Evolutionary conservation across 1,139 yeast genomes (phyloP).

Genomic region (Lodderomyces parapsilosis): DNA sequence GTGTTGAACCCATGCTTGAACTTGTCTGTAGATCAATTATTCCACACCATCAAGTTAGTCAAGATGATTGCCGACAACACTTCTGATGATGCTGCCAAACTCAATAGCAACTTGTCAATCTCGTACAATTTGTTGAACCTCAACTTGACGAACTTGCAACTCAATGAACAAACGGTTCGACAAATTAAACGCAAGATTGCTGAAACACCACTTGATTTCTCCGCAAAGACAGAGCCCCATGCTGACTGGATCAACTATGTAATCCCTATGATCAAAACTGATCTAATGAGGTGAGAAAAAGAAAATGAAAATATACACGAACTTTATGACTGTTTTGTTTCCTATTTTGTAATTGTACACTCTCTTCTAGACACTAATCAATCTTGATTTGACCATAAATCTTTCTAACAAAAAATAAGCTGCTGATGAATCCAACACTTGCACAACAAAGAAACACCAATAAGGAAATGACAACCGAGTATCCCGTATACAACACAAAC

Average conservation of each 20-base stretch:
- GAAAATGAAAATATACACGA: no score
- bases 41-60: conserved; percentile 35
- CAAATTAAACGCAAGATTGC: conserved; percentile 27
- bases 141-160: conserved; percentile 19
- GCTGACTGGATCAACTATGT: conserved; percentile 29
- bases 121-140: conserved; percentile 34
- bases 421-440: conserved; percentile 77
- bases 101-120: conserved; percentile 39
- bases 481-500: conserved; percentile 79
- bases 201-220: conserved; percentile 29
- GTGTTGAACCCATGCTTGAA: conserved; percentile 35
- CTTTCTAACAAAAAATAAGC: conserved; percentile 70
- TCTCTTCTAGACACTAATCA: conserved; percentile 38
- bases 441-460: conserved; percentile 84
- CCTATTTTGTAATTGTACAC: neutral
- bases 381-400: conserved; percentile 86
- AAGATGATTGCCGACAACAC: conserved; percentile 37
- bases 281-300: conserved; percentile 17
- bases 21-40: conserved; percentile 33
- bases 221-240: conserved; percentile 7
- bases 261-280: neutral
- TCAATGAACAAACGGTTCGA: conserved; percentile 25
- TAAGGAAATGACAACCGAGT: conserved; percentile 69
- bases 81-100: conserved; percentile 30
- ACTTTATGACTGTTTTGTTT: neutral